Percentiles rank a stretch among this genome's conserved stretches.
phyloP scores from a whole-genome alignment of 345 rosid species.

The Clausena lansium region DNA sequence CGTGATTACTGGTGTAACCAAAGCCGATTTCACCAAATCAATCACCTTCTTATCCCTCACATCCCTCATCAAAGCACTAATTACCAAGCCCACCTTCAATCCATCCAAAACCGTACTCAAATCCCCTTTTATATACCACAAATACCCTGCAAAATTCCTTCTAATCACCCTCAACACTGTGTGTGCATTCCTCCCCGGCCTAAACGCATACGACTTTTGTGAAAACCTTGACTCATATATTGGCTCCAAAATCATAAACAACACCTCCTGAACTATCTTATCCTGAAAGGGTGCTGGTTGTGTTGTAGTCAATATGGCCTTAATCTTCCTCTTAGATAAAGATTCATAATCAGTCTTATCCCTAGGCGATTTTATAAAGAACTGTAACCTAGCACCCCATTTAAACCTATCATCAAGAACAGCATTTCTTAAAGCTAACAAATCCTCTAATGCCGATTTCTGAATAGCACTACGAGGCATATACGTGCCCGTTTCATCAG shows the following conservation, averaged over 20 bases:
- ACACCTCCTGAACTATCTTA: constrained; percentile 88
- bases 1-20: constrained; percentile 80
- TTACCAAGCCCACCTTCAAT: constrained; percentile 78
- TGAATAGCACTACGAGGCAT: constrained; percentile 82
- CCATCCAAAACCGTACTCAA: constrained; percentile 91
- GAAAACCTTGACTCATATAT: constrained; percentile 85
- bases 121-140: constrained; percentile 94
- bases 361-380: constrained; percentile 79
- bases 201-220: constrained; percentile 78
- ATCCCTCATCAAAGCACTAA: constrained; percentile 87
- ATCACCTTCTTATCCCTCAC: constrained; percentile 93
- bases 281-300: constrained; percentile 92
- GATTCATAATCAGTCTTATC: constrained; percentile 87
- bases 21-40: constrained; percentile 75
- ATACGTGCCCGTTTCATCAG: constrained; percentile 84
- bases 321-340: constrained; percentile 92
- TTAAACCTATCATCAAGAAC: constrained; percentile 91
- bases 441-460: constrained; percentile 74
- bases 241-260: constrained; percentile 85
- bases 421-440: constrained; percentile 78
- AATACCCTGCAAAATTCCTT: constrained; percentile 83
- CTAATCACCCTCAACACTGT: constrained; percentile 85
- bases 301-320: constrained; percentile 78
- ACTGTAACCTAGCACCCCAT: constrained; percentile 94
- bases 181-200: constrained; percentile 92